Conservation (phyloP, 202 grass and related monocot species). For the Saccharum hybrid region DNA sequence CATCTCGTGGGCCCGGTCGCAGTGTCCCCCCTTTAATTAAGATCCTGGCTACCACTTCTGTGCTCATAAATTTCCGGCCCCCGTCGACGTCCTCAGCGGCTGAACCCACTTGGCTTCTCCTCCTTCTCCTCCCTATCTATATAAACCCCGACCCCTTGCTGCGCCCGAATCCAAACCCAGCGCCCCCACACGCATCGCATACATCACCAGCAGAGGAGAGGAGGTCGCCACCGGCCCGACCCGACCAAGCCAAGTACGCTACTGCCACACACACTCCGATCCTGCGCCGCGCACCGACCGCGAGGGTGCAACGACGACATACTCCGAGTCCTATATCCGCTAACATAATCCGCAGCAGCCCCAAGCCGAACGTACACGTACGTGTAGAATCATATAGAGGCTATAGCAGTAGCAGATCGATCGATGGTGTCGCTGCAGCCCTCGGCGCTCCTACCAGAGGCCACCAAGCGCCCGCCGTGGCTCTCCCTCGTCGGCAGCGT, state of each 20-base stretch:
- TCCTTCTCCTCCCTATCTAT: slow-evolving; percentile 47
- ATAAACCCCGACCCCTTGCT: slow-evolving; percentile 56
- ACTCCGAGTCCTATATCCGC: too few species aligned
- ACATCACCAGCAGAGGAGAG: not conserved
- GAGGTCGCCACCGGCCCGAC: not conserved
- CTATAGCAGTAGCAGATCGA: not conserved
- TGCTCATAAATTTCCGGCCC: slow-evolving; percentile 72
- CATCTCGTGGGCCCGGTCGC: slow-evolving; percentile 60
- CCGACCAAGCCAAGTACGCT: not conserved
- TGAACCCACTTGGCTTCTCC: not conserved
- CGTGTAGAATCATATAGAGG: too few species aligned
- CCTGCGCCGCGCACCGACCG: too few species aligned
- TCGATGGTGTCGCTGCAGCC: slow-evolving; percentile 82
- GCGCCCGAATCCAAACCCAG: slow-evolving; percentile 29
- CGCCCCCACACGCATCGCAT: not conserved
- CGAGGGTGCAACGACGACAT: not conserved
- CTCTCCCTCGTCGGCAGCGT: slow-evolving; percentile 39
- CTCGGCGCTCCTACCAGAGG: slow-evolving; percentile 51
- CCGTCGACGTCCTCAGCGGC: not conserved
- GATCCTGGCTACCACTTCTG: slow-evolving; percentile 73
- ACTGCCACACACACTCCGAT: too few species aligned
- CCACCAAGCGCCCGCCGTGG: slow-evolving; percentile 49
- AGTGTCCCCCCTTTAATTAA: slow-evolving; percentile 77
- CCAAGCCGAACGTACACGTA: too few species aligned
- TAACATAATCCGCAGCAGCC: not conserved